Percentiles rank a stretch among this genome's conserved stretches.
Evolutionary conservation across 176 grass and related monocot species (phyloP).

Genomic region (Ampelocalamus luodianensis): DNA sequence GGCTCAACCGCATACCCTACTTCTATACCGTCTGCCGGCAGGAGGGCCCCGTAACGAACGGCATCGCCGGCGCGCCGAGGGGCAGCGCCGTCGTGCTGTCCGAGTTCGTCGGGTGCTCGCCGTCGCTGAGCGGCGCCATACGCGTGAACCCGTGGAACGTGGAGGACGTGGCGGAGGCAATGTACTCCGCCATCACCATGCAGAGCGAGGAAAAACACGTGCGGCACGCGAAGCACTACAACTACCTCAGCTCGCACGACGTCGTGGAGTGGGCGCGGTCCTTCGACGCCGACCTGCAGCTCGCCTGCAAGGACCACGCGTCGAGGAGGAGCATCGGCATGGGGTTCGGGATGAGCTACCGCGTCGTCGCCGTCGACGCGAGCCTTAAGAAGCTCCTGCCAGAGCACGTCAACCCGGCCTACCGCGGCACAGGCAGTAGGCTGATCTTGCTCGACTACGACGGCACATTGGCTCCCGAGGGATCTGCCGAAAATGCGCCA

Average conservation of each 20-base stretch:
- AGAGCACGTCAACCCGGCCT: constrained; percentile 26
- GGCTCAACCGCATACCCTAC: constrained; percentile 60
- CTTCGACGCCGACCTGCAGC: constrained; percentile 36
- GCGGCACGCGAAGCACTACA: constrained; percentile 47
- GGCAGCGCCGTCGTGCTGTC: background rate
- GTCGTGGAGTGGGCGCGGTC: constrained; percentile 39
- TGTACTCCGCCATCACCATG: constrained; percentile 51
- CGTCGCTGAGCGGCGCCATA: constrained; percentile 33
- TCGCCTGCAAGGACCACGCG: constrained; percentile 29
- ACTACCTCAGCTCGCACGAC: constrained; percentile 47
- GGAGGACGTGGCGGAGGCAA: constrained; percentile 33
- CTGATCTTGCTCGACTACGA: constrained; percentile 55
- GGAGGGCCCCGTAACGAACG: constrained; percentile 3
- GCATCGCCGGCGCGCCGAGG: background rate
- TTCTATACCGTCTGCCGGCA: constrained; percentile 62
- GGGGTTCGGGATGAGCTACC: constrained; percentile 48
- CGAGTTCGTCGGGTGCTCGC: constrained; percentile 1
- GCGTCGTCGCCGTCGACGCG: constrained; percentile 28
- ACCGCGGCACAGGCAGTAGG: constrained; percentile 23
- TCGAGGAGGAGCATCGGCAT: constrained; percentile 15
- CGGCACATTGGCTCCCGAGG: constrained; percentile 40
- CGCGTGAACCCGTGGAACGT: constrained; percentile 51
- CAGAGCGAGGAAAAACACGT: constrained; percentile 35
- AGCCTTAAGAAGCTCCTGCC: constrained; percentile 17
- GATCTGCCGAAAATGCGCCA: constrained; percentile 17